These are phyloP conservation scores for Blastosporella zonata DNA, from an alignment of 1,284 basidiomycete species.

Conservation along the genomic window DNA sequence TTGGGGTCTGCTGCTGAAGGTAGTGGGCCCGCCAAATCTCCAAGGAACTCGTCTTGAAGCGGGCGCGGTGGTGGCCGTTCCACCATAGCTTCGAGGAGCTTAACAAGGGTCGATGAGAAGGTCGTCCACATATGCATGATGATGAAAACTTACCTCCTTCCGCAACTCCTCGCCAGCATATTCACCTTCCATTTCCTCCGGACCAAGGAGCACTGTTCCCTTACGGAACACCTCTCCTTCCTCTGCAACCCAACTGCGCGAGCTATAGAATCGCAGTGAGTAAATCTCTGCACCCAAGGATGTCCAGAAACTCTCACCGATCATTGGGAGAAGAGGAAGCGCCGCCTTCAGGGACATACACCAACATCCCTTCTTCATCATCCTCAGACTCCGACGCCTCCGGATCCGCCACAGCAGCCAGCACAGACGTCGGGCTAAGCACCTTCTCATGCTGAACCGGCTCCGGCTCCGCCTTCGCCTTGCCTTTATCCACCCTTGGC, in stretches of 20 bases:
- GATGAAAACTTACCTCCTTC: slow-evolving; percentile 61
- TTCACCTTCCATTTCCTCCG: slow-evolving; percentile 83
- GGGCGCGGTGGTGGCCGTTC: slow-evolving; percentile 60
- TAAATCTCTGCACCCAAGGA: neutral
- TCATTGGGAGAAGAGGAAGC: slow-evolving; percentile 59
- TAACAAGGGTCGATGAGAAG: slow-evolving; percentile 7
- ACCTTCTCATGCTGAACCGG: slow-evolving; percentile 66
- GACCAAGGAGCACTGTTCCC: slow-evolving; percentile 74
- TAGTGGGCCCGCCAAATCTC: slow-evolving; percentile 29
- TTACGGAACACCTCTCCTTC: slow-evolving; percentile 93
- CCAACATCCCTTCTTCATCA: slow-evolving; percentile 39
- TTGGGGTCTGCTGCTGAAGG: slow-evolving; percentile 13
- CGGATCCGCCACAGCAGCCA: slow-evolving; percentile 38
- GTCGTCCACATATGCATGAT: neutral
- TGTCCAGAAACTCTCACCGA: slow-evolving; percentile 37
- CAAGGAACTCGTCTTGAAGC: slow-evolving; percentile 52
- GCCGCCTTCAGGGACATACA: slow-evolving; percentile 30
- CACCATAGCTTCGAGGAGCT: slow-evolving; percentile 59
- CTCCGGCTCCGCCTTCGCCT: slow-evolving; percentile 63
- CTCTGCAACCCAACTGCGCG: slow-evolving; percentile 78
- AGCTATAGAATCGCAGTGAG: slow-evolving; percentile 36
- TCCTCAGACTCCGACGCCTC: slow-evolving; percentile 47
- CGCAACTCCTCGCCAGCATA: slow-evolving; percentile 82
- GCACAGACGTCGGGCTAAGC: slow-evolving; percentile 67
- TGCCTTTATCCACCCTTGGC: slow-evolving; percentile 72